Evolutionary conservation across 495 filamentous ascomycete genomes (phyloP).

Genomic region (Penicillium macrosclerotiorum): DNA sequence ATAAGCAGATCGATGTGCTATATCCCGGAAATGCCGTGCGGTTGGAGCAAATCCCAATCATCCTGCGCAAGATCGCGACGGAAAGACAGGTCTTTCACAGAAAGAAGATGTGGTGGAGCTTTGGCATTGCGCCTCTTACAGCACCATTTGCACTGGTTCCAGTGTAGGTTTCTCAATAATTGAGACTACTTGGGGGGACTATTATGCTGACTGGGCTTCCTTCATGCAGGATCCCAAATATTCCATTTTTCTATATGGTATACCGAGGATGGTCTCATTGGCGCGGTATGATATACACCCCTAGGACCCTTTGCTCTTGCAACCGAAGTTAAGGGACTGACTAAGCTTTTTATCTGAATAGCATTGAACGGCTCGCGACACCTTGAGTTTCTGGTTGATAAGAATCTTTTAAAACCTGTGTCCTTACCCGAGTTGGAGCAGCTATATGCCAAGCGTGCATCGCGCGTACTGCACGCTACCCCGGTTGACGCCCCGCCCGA

Average conservation of each 20-base stretch:
- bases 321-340: too few relatives aligned
- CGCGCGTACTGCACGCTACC: conserved; percentile 20
- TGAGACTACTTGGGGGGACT: background rate
- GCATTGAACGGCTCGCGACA: conserved; percentile 84
- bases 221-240: conserved; percentile 72
- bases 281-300: conserved; percentile 45
- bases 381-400: conserved; percentile 72
- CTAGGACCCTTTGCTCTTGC: background rate
- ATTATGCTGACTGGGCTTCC: conserved; percentile 7
- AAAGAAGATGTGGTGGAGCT: conserved; percentile 72
- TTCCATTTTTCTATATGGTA: conserved; percentile 95
- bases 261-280: conserved; percentile 77
- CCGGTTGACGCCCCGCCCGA: conserved; percentile 23
- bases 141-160: conserved; percentile 79
- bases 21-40: conserved; percentile 72
- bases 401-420: conserved; percentile 60
- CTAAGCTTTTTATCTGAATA: conserved; percentile 7
- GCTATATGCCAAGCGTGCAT: conserved; percentile 59
- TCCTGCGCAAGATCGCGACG: conserved; percentile 65
- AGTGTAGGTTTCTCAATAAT: conserved; percentile 56
- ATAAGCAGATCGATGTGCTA: conserved; percentile 68
- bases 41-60: conserved; percentile 53
- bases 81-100: conserved; percentile 77
- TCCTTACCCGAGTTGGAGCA: conserved; percentile 67
- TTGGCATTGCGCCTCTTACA: conserved; percentile 80